Conservation (phyloP, 1,284 basidiomycete genomes). For the Naganishia cerealis region DNA sequence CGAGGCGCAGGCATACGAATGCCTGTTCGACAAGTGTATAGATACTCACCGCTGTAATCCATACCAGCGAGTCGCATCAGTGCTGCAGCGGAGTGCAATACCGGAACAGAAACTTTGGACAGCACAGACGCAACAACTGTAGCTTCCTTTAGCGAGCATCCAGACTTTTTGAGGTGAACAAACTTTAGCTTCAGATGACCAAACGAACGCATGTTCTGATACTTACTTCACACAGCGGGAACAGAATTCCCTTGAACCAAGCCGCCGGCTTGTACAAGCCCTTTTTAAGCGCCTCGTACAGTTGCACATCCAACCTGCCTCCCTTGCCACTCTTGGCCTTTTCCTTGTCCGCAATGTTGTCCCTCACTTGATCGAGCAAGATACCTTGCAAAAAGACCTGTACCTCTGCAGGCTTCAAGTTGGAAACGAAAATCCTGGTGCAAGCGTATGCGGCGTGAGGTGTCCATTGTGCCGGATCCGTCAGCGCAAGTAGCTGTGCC, state of each 20-base stretch:
- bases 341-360: slow-evolving; percentile 68
- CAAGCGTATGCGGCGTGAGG: slow-evolving; percentile 93
- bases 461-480: slow-evolving; percentile 88
- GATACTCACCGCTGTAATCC: slow-evolving; percentile 78
- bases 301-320: slow-evolving; percentile 87
- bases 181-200: slow-evolving; percentile 7
- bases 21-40: slow-evolving; percentile 4
- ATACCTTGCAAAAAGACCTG: slow-evolving; percentile 91
- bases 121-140: slow-evolving; percentile 91
- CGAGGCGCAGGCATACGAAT: neutral
- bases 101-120: slow-evolving; percentile 86
- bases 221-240: slow-evolving; percentile 86
- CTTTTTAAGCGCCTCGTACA: slow-evolving; percentile 88
- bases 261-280: slow-evolving; percentile 94
- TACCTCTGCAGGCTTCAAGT: slow-evolving; percentile 93
- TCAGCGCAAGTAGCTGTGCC: slow-evolving; percentile 93
- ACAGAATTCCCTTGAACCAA: slow-evolving; percentile 97
- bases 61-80: slow-evolving; percentile 89
- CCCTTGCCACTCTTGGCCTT: slow-evolving; percentile 51
- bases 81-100: slow-evolving; percentile 94
- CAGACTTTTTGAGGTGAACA: slow-evolving; percentile 56
- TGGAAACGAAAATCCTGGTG: slow-evolving; percentile 93
- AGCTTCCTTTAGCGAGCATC: slow-evolving; percentile 91
- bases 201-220: neutral
- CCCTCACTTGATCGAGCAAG: slow-evolving; percentile 82